A percentile compares a stretch with the other conserved stretches of the same genome.
phyloP scores from a whole-genome alignment of 1,284 basidiomycete species.

The Austroboletus olivaceoglutinosus region DNA sequence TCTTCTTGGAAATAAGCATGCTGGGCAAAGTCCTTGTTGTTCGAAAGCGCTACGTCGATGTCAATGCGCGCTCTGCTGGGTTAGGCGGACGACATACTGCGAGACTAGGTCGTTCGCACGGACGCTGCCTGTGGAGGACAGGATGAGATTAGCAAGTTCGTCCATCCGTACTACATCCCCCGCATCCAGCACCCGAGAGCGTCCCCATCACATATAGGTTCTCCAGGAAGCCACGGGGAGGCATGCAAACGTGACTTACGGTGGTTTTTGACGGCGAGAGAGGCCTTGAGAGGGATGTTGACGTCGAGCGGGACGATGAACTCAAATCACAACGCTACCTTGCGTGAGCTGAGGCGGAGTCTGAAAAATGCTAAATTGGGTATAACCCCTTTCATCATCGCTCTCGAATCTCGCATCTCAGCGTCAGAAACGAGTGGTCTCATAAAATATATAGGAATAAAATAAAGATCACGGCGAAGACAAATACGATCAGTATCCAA shows the following conservation, averaged over 20 bases:
- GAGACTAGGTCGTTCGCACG: conserved; percentile 20
- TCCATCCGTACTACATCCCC: conserved; percentile 16
- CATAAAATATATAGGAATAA: too few relatives aligned
- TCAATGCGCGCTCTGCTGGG: background rate
- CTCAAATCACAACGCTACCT: conserved; percentile 7
- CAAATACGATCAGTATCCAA: background rate
- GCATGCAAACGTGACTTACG: conserved; percentile 19
- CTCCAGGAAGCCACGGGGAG: background rate
- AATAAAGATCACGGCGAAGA: background rate
- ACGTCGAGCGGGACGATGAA: conserved; percentile 28
- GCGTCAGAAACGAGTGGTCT: too few relatives aligned
- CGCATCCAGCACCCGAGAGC: conserved; percentile 22
- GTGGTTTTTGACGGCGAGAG: conserved; percentile 6
- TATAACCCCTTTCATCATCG: conserved; percentile 4
- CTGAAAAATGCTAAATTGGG: conserved; percentile 14
- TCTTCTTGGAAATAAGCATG: conserved; percentile 86
- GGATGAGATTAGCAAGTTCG: conserved; percentile 14
- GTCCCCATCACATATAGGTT: background rate
- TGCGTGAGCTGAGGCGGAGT: conserved; percentile 25
- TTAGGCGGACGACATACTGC: conserved; percentile 18
- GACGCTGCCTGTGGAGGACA: conserved; percentile 8
- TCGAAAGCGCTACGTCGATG: conserved; percentile 38
- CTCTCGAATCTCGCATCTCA: too few relatives aligned
- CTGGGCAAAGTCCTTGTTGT: conserved; percentile 48
- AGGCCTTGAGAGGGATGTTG: conserved; percentile 21